Conservation (phyloP, 352 stramenopile genomes). For the Phytophthora meadii region DNA sequence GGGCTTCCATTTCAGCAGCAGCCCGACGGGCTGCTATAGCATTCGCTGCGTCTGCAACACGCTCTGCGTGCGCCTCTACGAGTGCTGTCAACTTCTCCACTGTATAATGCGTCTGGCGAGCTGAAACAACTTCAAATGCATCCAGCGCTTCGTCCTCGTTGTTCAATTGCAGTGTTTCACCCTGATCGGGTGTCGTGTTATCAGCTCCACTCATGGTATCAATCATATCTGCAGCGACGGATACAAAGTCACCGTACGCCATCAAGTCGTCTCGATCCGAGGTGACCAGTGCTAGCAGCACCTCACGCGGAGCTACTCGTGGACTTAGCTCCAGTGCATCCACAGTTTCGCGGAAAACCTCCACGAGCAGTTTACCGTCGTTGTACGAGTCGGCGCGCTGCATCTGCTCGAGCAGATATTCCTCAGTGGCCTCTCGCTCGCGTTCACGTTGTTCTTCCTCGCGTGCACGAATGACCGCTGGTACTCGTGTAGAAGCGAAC, state of each 20-base stretch:
- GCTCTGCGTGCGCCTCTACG: slow-evolving; percentile 43
- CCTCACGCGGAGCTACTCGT: slow-evolving; percentile 39
- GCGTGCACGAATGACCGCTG: slow-evolving; percentile 41
- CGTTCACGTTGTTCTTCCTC: slow-evolving; percentile 47
- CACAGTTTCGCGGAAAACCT: slow-evolving; percentile 50
- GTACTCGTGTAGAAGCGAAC: slow-evolving; percentile 65
- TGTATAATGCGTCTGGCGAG: slow-evolving; percentile 47
- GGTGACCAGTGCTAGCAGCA: slow-evolving; percentile 58
- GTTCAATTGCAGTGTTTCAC: slow-evolving; percentile 1
- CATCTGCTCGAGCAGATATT: slow-evolving; percentile 65
- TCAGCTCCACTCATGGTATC: slow-evolving; percentile 43
- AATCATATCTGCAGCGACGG: slow-evolving; percentile 56
- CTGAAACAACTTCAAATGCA: slow-evolving; percentile 37
- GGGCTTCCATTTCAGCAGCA: slow-evolving; percentile 17
- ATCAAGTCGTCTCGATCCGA: slow-evolving; percentile 70
- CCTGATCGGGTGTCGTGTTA: slow-evolving; percentile 7
- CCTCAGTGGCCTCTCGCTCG: slow-evolving; percentile 56
- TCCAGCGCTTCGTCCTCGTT: slow-evolving; percentile 31
- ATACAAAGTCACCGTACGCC: slow-evolving; percentile 56
- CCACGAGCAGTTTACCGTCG: slow-evolving; percentile 58
- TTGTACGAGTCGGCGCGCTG: slow-evolving; percentile 74
- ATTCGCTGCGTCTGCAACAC: slow-evolving; percentile 17
- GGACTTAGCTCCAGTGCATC: slow-evolving; percentile 45
- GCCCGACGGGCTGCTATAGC: slow-evolving; percentile 23
- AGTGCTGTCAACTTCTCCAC: slow-evolving; percentile 50